phyloP scores from a whole-genome alignment of 768 basidiomycete species.

The Lactifluus volemus region DNA sequence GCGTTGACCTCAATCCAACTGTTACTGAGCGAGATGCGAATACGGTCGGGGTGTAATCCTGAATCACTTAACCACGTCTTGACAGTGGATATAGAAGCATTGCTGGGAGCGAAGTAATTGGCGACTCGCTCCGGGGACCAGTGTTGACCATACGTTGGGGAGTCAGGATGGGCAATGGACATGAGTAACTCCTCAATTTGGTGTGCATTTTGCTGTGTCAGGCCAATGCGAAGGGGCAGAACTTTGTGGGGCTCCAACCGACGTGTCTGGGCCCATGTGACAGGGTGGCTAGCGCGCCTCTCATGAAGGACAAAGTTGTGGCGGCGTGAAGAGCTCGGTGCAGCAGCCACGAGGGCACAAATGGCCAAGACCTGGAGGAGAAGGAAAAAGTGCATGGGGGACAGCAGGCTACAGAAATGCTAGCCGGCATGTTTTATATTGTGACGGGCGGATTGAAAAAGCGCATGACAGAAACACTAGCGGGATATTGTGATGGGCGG shows the following conservation, averaged over 20 bases:
- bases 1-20: constrained; percentile 36
- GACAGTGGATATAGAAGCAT: constrained; percentile 31
- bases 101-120: constrained; percentile 35
- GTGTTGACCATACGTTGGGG: constrained; percentile 38
- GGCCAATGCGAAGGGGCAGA: constrained; percentile 39
- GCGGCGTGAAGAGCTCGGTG: constrained; percentile 11
- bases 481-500: no score
- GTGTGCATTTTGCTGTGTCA: constrained; percentile 35
- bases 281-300: constrained; percentile 29
- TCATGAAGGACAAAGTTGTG: constrained; percentile 30
- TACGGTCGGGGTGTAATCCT: constrained; percentile 30
- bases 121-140: constrained; percentile 34
- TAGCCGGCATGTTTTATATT: no score
- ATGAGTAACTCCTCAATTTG: constrained; percentile 34
- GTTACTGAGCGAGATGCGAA: constrained; percentile 27
- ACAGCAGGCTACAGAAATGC: no score
- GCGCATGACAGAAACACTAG: no score
- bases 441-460: no score
- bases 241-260: constrained; percentile 26
- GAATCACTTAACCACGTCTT: constrained; percentile 31
- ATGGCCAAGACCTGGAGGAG: constrained; percentile 12
- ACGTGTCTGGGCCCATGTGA: constrained; percentile 27
- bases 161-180: constrained; percentile 37
- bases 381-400: no score
- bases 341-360: constrained; percentile 18